Conservation (phyloP, 1,139 yeast genomes). For the Suhomyces bokatorum region DNA sequence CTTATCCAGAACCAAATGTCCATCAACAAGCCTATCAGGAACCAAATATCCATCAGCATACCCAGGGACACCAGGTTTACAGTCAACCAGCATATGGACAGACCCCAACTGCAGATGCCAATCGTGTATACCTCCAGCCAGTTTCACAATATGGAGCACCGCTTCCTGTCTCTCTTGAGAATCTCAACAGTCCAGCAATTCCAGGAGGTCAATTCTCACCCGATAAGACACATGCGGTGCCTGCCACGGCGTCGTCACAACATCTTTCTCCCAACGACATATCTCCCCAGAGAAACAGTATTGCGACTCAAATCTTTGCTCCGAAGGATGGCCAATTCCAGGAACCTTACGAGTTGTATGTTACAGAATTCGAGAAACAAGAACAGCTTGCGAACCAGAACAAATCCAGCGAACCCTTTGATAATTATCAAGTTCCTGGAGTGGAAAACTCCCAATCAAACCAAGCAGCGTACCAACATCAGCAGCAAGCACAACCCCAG, state of each 20-base stretch:
- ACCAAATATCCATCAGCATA: background rate
- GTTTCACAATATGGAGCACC: slow-evolving; percentile 5
- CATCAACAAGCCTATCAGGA: slow-evolving; percentile 1
- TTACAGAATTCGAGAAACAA: slow-evolving; percentile 19
- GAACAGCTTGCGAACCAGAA: slow-evolving; percentile 8
- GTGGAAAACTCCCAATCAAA: slow-evolving; percentile 1
- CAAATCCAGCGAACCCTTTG: slow-evolving; percentile 30
- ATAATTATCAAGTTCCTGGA: slow-evolving; percentile 25
- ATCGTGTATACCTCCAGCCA: background rate
- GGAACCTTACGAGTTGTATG: slow-evolving; percentile 27
- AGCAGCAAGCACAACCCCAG: background rate
- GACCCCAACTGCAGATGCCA: background rate
- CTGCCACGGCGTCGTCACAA: slow-evolving; percentile 1
- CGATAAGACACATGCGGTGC: slow-evolving; percentile 4
- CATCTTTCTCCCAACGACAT: slow-evolving; percentile 6
- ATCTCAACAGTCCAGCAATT: background rate
- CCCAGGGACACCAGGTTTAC: background rate
- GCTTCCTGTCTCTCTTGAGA: background rate
- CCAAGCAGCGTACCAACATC: background rate
- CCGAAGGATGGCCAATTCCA: slow-evolving; percentile 14
- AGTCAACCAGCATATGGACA: background rate
- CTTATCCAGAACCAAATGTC: background rate
- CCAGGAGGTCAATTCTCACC: background rate
- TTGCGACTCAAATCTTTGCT: slow-evolving; percentile 5
- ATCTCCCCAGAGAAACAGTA: slow-evolving; percentile 5